These are phyloP conservation scores for Rhynchospora breviuscula DNA, from an alignment of 176 grass and related monocot species.

Conservation along the genomic window DNA sequence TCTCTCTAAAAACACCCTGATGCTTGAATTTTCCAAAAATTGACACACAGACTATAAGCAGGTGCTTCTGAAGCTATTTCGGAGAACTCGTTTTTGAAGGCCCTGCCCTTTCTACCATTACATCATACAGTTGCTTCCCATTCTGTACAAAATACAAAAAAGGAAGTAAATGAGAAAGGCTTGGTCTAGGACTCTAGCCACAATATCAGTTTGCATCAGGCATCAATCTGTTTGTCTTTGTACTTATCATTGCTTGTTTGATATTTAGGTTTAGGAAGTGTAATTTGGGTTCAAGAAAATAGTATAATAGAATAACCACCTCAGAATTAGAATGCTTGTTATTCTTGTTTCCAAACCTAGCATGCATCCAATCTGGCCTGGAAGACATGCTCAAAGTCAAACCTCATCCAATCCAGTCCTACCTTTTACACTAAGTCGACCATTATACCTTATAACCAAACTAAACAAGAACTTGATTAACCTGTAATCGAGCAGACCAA, in stretches of 20 bases:
- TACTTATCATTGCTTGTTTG: background rate
- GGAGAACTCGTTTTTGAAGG: slow-evolving; percentile 70
- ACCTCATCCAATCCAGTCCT: background rate
- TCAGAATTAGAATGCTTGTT: background rate
- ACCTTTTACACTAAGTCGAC: no score
- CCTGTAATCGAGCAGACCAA: no score
- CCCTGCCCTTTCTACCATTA: slow-evolving; percentile 78
- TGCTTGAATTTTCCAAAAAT: background rate
- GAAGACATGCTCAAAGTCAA: background rate
- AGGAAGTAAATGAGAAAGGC: background rate
- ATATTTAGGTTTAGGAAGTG: background rate
- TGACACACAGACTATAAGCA: background rate
- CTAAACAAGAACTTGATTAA: no score
- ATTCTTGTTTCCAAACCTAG: background rate
- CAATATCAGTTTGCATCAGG: background rate
- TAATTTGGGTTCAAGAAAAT: background rate
- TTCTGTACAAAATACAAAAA: slow-evolving; percentile 36
- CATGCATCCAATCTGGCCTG: background rate
- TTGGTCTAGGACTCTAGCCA: background rate
- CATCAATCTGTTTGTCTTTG: background rate
- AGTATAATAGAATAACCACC: background rate
- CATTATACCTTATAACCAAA: no score
- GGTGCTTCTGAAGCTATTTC: slow-evolving; percentile 22
- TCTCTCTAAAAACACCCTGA: background rate
- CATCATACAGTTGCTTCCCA: slow-evolving; percentile 71